Evolutionary conservation across 2,329 filamentous ascomycete species (phyloP), one percentile per base, ranked within the genome.

Genomic region (Hortaea werneckii): DNA sequence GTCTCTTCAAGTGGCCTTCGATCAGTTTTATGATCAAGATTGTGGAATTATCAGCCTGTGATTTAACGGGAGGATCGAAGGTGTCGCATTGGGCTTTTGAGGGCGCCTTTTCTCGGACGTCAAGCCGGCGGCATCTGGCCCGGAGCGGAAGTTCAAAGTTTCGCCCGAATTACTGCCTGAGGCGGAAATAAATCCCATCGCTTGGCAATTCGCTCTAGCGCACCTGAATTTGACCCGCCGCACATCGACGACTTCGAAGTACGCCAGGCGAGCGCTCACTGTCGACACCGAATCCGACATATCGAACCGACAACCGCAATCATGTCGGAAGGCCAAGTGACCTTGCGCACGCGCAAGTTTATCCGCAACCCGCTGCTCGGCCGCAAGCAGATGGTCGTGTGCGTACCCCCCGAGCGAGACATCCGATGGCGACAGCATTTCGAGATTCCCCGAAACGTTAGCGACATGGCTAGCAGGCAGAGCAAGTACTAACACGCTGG

Each of bases 381-480:
- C 72, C 86, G 90, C 74, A 95, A 94, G 82, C 90, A 96, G 84
- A 95, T 96, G 87, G 90, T 95, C 76, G 86, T 95, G 90, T 95
- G 58, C 59, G 64, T 65, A 49, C 40, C 40, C 37, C 42, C 55
- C 27, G 34, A 27, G 10, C 27, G 30, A 29, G 26, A 39, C 45
- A 35, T n/a, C 32, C 32, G 32, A 35, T 20, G 20, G n/a, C 32
- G 32, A 35, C 32, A 9, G 32, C 32, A 35, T 35, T 35, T 9
- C 32, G 9, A 35, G 32, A 35, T 35, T n/a, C n/a, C 32, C 8
- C 32, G 32, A 35, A 9, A 35, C 32, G 32, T 35, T 4, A 35
- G n/a, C 32, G n/a, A 9, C n/a, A n/a, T 35, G 32, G n/a, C n/a
- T 9, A 9, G 32, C n/a, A 35, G 32, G 9, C 32, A 9, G 32